Conservation (phyloP, 1,284 basidiomycete genomes). For the Peniophora sp. region DNA sequence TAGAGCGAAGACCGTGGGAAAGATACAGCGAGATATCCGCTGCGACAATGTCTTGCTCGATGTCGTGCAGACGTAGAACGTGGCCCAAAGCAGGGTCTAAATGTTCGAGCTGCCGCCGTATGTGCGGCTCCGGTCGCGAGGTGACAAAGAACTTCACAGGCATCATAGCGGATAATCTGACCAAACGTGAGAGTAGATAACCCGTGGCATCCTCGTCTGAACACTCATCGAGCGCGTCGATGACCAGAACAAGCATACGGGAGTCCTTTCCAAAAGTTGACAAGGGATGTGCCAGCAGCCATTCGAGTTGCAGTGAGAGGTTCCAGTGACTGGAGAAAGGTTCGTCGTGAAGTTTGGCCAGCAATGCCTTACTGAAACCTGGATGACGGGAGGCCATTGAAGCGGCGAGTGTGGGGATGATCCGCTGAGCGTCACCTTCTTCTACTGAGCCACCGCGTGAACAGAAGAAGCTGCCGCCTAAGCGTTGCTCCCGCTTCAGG, state of each 20-base stretch:
- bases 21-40: not conserved
- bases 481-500: conserved; percentile 3
- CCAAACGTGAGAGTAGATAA: not conserved
- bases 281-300: not conserved
- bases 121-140: not conserved
- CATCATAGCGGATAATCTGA: not conserved
- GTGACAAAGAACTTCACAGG: not conserved
- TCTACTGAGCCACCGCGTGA: conserved; percentile 3
- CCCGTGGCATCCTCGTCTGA: not conserved
- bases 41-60: not conserved
- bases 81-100: not conserved
- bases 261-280: not conserved
- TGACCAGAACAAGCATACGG: not conserved
- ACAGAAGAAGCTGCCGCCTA: conserved; percentile 15
- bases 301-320: not conserved
- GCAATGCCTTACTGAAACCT: not conserved
- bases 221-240: conserved; percentile 1
- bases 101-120: not conserved
- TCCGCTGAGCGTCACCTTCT: not conserved
- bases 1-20: not conserved
- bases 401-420: not conserved
- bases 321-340: not conserved
- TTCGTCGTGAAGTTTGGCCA: not conserved
- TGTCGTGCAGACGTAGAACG: not conserved
- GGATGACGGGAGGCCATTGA: not conserved